phyloP scores from a whole-genome alignment of 2,329 filamentous ascomycete species.

The Beauveria sp. region DNA sequence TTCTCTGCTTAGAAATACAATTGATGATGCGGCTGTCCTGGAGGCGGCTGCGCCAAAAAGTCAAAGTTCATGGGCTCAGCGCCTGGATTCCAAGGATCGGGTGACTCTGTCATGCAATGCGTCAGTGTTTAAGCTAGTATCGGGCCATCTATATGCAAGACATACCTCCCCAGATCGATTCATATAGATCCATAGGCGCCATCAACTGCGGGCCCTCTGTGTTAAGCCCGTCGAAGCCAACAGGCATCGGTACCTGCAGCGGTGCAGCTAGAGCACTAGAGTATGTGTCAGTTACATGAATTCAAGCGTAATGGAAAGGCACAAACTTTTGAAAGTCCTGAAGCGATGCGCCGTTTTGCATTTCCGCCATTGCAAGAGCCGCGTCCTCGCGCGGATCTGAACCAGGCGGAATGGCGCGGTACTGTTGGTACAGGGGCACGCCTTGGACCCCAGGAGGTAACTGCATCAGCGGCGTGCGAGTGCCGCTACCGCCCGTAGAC shows the following conservation, averaged over 20 bases:
- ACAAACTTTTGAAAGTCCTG: slow-evolving; percentile 37
- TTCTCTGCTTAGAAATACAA: slow-evolving; percentile 42
- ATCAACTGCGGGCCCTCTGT: slow-evolving; percentile 52
- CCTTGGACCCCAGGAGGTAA: slow-evolving; percentile 19
- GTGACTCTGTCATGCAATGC: slow-evolving; percentile 38
- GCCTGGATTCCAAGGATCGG: slow-evolving; percentile 50
- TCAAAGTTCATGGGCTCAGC: slow-evolving; percentile 53
- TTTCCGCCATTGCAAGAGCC: slow-evolving; percentile 56
- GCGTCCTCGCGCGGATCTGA: slow-evolving; percentile 53
- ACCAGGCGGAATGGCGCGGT: slow-evolving; percentile 21
- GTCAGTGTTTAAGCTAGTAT: not conserved
- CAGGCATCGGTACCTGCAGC: slow-evolving; percentile 28
- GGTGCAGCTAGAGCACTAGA: slow-evolving; percentile 27
- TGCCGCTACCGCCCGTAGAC: slow-evolving; percentile 38
- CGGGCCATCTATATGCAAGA: slow-evolving; percentile 12
- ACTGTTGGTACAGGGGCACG: slow-evolving; percentile 18
- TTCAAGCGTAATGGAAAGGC: not conserved
- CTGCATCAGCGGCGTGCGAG: slow-evolving; percentile 32
- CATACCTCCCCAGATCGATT: slow-evolving; percentile 62
- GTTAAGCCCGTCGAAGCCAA: slow-evolving; percentile 40
- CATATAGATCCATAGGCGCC: slow-evolving; percentile 61
- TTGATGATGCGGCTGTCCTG: slow-evolving; percentile 49
- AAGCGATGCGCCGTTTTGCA: slow-evolving; percentile 49
- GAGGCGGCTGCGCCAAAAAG: slow-evolving; percentile 51
- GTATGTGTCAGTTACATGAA: slow-evolving; percentile 14